These are phyloP conservation scores for Lachancea meyersii DNA, from an alignment of 805 yeast species.

Conservation along the genomic window DNA sequence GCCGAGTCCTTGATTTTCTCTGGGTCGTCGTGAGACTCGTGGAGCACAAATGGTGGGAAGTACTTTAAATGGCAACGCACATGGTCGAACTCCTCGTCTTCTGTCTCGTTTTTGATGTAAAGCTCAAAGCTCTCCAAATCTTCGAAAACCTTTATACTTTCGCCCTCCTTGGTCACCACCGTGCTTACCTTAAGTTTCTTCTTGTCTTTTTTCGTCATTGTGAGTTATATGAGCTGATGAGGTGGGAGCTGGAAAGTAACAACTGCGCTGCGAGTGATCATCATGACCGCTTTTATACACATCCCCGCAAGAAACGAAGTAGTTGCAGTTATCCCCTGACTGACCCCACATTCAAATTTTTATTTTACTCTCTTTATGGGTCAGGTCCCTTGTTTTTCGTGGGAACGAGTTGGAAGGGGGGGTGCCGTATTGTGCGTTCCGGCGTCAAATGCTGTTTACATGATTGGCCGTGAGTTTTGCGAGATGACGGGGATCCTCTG, in stretches of 20 bases:
- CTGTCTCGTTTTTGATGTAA: slow-evolving; percentile 62
- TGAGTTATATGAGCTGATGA: neutral
- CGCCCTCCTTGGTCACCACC: slow-evolving; percentile 28
- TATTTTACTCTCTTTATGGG: neutral
- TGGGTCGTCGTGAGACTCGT: slow-evolving; percentile 59
- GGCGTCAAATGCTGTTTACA: too few species aligned
- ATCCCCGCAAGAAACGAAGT: neutral
- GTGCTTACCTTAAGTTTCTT: slow-evolving; percentile 29
- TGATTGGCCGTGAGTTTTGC: too few species aligned
- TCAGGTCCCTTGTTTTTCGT: neutral
- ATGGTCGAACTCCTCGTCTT: slow-evolving; percentile 69
- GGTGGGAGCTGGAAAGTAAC: neutral
- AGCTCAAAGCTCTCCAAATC: slow-evolving; percentile 56
- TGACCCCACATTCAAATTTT: neutral
- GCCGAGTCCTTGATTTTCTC: slow-evolving; percentile 67
- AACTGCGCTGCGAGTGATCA: too few species aligned
- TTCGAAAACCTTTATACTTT: slow-evolving; percentile 44
- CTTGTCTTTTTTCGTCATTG: slow-evolving; percentile 30
- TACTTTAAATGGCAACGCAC: slow-evolving; percentile 61
- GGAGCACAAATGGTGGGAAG: slow-evolving; percentile 67
- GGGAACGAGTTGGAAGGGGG: neutral
- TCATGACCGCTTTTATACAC: neutral
- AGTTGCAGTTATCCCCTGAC: neutral
- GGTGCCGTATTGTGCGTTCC: too few species aligned
- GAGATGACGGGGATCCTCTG: too few species aligned